Evolutionary conservation across 2,329 filamentous ascomycete species (phyloP).

Genomic region (Exophiala lecanii-corni): DNA sequence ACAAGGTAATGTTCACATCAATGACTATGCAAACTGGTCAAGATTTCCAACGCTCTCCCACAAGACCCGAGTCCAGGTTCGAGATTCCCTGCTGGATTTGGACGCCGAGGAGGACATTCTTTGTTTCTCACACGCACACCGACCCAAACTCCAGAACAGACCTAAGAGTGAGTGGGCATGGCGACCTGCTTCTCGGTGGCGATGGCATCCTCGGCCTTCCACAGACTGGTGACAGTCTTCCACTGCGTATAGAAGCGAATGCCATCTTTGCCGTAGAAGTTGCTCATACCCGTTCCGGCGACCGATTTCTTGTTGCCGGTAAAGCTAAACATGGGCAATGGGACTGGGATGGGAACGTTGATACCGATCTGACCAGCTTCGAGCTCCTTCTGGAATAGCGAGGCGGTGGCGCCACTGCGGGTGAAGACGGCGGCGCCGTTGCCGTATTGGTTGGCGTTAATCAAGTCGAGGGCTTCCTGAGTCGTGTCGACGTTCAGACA

Average conservation of each 20-base stretch:
- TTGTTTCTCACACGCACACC: too few relatives aligned
- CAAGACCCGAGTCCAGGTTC: too few relatives aligned
- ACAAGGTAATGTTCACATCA: too few relatives aligned
- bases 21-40: too few relatives aligned
- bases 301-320: slow-evolving; percentile 81
- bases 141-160: too few relatives aligned
- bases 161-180: slow-evolving; percentile 66
- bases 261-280: slow-evolving; percentile 91
- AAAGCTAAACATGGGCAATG: slow-evolving; percentile 59
- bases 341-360: slow-evolving; percentile 63
- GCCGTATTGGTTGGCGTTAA: slow-evolving; percentile 64
- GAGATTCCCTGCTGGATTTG: too few relatives aligned
- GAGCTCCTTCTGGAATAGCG: slow-evolving; percentile 60
- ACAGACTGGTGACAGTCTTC: slow-evolving; percentile 94
- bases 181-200: slow-evolving; percentile 78
- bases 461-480: slow-evolving; percentile 59
- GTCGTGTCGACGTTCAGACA: slow-evolving; percentile 57
- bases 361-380: slow-evolving; percentile 64
- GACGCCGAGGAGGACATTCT: too few relatives aligned
- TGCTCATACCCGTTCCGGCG: slow-evolving; percentile 85
- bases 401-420: slow-evolving; percentile 55
- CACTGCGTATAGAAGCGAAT: slow-evolving; percentile 93
- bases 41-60: too few relatives aligned
- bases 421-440: slow-evolving; percentile 62
- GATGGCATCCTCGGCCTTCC: slow-evolving; percentile 80